Percentiles rank a stretch among this genome's conserved stretches.
Conservation (phyloP, 106 monocot genomes). For the Posidonia australis region DNA sequence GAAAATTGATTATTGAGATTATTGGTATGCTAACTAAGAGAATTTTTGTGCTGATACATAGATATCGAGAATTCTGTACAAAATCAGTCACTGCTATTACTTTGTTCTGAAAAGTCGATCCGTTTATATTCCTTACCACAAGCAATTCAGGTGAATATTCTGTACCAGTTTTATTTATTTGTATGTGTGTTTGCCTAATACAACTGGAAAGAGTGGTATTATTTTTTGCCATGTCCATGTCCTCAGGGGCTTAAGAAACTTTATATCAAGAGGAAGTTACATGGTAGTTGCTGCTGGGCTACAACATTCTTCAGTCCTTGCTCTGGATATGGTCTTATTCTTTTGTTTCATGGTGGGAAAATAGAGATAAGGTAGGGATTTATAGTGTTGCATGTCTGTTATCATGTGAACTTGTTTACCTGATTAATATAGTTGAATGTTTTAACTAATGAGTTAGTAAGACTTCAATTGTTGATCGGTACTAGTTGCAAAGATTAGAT, state of each 20-base stretch:
- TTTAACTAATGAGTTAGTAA: not conserved
- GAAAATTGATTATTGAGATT: not conserved
- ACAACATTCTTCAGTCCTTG: slow-evolving; percentile 4
- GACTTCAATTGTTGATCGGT: no score
- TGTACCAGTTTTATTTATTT: not conserved
- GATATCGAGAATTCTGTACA: not conserved
- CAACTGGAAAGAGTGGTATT: not conserved
- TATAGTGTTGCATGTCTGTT: not conserved
- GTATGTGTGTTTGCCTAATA: not conserved
- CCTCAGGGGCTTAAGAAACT: slow-evolving; percentile 17
- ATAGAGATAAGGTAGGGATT: slow-evolving; percentile 15
- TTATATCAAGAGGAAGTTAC: slow-evolving; percentile 9
- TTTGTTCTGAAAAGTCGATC: slow-evolving; percentile 15
- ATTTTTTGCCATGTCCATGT: not conserved
- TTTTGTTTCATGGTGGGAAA: slow-evolving; percentile 10
- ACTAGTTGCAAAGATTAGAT: no score
- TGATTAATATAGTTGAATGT: not conserved
- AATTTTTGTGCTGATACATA: not conserved
- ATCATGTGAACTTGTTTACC: not conserved
- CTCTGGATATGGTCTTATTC: slow-evolving; percentile 7
- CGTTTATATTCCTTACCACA: slow-evolving; percentile 10
- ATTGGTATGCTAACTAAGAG: not conserved
- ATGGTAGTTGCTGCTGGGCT: slow-evolving; percentile 13
- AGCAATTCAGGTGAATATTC: slow-evolving; percentile 13
- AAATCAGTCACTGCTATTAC: slow-evolving; percentile 3